Evolutionary conservation across 768 basidiomycete species (phyloP), one percentile per base, ranked within the genome.

Genomic region (Boletus insuetus): DNA sequence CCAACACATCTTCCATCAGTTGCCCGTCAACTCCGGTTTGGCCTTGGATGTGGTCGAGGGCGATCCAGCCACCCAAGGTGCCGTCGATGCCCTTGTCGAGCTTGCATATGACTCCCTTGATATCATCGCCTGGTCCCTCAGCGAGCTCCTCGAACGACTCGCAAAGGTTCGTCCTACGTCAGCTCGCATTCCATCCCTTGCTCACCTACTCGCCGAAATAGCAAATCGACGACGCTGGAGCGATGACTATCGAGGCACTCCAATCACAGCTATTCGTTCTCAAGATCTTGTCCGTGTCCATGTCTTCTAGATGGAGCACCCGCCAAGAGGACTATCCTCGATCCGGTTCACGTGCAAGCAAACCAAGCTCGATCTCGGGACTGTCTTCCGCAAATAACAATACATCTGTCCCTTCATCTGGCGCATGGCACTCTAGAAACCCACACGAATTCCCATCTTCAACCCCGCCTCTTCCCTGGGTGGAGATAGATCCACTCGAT

Each of bases 181-280:
- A 52, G 26, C 51, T 26, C 41, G 16, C 40, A 44, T 14, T 39
- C n/a, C 34, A 35, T 41, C 29, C 24, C 12, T 41, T 46, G 29
- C 63, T 64, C 59, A 68, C 56, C 44, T 46, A 42, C 50, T 43
- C 37, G 20, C 48, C 49, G 42, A 47, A 56, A 55, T 61, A 86
- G 79, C 86, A 84, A 75, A 74, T 76, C 56, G 82, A 84, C 62
- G 58, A 71, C 14, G 72, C 77, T 24, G 83, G 82, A 2, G 74
- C 76, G 51, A 73, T 81, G 53, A 75, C 85, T 3, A 76, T 90
- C 17, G 87, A 92, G 53, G 81, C 87, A 41, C 79, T 94, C 5
- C 92, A 95, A 65, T 94, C 93, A 0, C 90, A 94, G 67, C 77
- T 95, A 2, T 91, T 91, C 62, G 73, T 95, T 38, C 78, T 94